These are phyloP conservation scores for Calonectria multiphialidica DNA, from an alignment of 2,329 filamentous ascomycete species.

Conservation along the genomic window DNA sequence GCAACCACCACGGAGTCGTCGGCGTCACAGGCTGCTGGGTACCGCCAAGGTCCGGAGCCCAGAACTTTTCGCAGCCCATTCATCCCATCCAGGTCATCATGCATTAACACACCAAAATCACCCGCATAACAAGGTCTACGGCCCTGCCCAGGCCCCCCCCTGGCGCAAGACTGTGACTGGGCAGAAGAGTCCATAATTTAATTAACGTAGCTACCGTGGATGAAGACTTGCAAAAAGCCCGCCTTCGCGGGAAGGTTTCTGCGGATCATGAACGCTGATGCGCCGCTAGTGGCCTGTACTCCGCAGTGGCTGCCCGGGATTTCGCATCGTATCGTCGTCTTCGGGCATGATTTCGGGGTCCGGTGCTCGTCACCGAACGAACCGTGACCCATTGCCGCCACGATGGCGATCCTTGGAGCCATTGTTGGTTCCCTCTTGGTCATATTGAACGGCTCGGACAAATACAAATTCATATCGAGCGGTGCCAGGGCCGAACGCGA, in stretches of 20 bases:
- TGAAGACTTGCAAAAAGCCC: conserved; percentile 7
- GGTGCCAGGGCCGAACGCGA: conserved; percentile 2
- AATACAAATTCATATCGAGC: not conserved
- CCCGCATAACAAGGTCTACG: conserved; percentile 23
- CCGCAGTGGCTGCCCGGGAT: conserved; percentile 3
- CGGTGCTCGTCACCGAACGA: not conserved
- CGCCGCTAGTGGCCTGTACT: not conserved
- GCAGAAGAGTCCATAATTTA: conserved; percentile 1
- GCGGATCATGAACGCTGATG: conserved; percentile 12
- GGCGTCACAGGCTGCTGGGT: conserved; percentile 17
- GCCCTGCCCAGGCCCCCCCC: not conserved
- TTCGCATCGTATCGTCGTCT: not conserved
- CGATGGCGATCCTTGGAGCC: not conserved
- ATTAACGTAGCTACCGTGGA: conserved; percentile 1
- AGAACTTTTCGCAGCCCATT: conserved; percentile 15
- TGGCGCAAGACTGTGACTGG: conserved; percentile 5
- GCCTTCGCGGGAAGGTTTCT: not conserved
- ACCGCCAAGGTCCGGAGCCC: conserved; percentile 3
- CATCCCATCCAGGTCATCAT: conserved; percentile 50
- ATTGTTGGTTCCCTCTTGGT: not conserved
- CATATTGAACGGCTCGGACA: not conserved
- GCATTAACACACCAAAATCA: conserved; percentile 48
- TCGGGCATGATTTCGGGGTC: not conserved
- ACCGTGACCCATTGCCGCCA: not conserved
- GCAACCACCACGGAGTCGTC: conserved; percentile 8